Conservation (phyloP, 2,329 filamentous ascomycete genomes). For the Rosellinia necatrix region DNA sequence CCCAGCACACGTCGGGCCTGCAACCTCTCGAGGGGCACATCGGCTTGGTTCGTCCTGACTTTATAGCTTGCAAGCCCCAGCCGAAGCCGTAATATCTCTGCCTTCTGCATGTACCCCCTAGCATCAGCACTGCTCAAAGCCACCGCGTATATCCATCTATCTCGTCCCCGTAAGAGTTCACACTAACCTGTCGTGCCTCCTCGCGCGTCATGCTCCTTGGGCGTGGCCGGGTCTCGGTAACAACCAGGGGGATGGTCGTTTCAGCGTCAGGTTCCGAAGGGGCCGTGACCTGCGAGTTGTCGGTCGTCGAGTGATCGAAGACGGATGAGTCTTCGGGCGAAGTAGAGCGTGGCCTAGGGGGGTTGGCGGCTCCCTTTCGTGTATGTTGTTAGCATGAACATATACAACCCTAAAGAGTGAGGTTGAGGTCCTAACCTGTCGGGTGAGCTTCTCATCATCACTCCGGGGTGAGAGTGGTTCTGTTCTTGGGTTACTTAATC, state of each 20-base stretch:
- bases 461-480: neutral
- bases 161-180: neutral
- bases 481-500: slow-evolving; percentile 22
- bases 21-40: slow-evolving; percentile 66
- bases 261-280: slow-evolving; percentile 54
- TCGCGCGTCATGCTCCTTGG: slow-evolving; percentile 52
- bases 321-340: slow-evolving; percentile 54
- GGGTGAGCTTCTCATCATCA: slow-evolving; percentile 16
- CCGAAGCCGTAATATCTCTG: slow-evolving; percentile 69
- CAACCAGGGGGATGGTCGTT: slow-evolving; percentile 7
- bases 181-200: slow-evolving; percentile 56
- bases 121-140: slow-evolving; percentile 9
- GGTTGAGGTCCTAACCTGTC: slow-evolving; percentile 13
- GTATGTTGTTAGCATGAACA: slow-evolving; percentile 21
- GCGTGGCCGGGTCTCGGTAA: slow-evolving; percentile 28
- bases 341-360: slow-evolving; percentile 30
- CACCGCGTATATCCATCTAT: neutral
- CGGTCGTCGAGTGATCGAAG: slow-evolving; percentile 54
- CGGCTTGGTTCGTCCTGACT: slow-evolving; percentile 71
- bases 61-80: slow-evolving; percentile 76
- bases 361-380: slow-evolving; percentile 19
- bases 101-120: slow-evolving; percentile 52
- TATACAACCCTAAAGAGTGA: neutral
- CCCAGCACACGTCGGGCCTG: slow-evolving; percentile 46
- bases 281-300: slow-evolving; percentile 54